Evolutionary conservation across 208 protist species (phyloP), one percentile per base, ranked within the genome.

Genomic region (Strigomonas oncopelti): DNA sequence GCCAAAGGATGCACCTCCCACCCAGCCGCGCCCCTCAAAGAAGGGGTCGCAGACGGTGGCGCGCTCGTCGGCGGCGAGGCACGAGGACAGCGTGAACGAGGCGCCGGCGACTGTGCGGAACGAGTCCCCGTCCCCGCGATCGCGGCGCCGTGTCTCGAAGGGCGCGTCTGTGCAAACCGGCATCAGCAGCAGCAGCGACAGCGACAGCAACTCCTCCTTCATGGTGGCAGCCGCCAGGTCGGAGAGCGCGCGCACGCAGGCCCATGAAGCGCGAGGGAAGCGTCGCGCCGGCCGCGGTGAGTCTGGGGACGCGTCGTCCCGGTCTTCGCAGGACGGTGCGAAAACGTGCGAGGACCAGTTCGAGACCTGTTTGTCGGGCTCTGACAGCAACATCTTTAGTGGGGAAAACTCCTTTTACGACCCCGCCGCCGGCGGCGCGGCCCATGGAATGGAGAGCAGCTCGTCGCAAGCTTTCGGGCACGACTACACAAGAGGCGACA

Each of bases 331-430:
- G 20, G 36, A 34, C 1, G 66, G 65, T 29, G 69, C 57, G 31
- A 48, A 65, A 1, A 52, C 34, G 24, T 16, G 54, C 9, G 69
- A 68, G 36, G 68, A 75, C 24, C 48, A 71, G 31, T 85, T 85
- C 42, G 75, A 36, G n/a, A 78, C 80, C 34, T 85, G 80, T 46
- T 45, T 75, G 1, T 79, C 75, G 20, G 64, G 51, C n/a, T 52
- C 72, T 22, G 28, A 56, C 38, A 59, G 16, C 59, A 16, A 20
- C 9, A 42, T 38, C 45, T 20, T 45, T 18, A 22, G 62, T 59
- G 9, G 46, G 8, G 16, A 25, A 18, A 8, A 46, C 27, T 64
- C 62, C n/a, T 62, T 48, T 13, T 74, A 54, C 32, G 34, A 28
- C 64, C 53, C 61, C 0, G 70, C 36, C 7, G 51, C 16, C 32